Conservation (phyloP, 2,329 filamentous ascomycete species). For the Beauveria australis region DNA sequence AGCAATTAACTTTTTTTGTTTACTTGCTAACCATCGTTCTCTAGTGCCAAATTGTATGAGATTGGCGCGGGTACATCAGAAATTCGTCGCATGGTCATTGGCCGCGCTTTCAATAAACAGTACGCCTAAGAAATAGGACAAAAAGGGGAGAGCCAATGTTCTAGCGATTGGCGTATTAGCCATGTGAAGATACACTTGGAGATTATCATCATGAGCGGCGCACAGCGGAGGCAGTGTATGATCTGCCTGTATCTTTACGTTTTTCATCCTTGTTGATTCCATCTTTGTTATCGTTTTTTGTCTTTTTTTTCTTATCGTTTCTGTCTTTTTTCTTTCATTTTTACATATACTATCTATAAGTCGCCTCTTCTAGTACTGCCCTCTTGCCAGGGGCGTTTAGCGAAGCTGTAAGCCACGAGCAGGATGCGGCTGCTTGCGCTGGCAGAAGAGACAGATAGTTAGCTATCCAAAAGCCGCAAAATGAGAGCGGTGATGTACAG, state of each 20-base stretch:
- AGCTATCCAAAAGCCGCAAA: too few species aligned
- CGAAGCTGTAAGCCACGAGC: too few species aligned
- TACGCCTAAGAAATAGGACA: slow-evolving; percentile 37
- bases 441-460: too few species aligned
- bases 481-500: too few species aligned
- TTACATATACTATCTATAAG: too few species aligned
- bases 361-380: too few species aligned
- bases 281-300: too few species aligned
- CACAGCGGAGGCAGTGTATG: background rate
- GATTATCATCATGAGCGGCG: slow-evolving; percentile 3
- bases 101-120: slow-evolving; percentile 83
- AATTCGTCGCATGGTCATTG: slow-evolving; percentile 89
- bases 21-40: slow-evolving; percentile 21
- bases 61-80: slow-evolving; percentile 96
- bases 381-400: too few species aligned
- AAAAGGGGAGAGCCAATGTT: background rate
- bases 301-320: too few species aligned
- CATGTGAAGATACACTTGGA: background rate
- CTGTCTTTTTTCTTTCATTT: too few species aligned
- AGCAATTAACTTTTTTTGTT: background rate
- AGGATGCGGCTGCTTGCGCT: too few species aligned
- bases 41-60: slow-evolving; percentile 72
- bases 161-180: background rate
- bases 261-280: background rate
- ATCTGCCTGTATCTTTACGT: slow-evolving; percentile 1